Evolutionary conservation across 2,329 filamentous ascomycete species (phyloP).

Genomic region (Mycosphaerelloides madeirae): DNA sequence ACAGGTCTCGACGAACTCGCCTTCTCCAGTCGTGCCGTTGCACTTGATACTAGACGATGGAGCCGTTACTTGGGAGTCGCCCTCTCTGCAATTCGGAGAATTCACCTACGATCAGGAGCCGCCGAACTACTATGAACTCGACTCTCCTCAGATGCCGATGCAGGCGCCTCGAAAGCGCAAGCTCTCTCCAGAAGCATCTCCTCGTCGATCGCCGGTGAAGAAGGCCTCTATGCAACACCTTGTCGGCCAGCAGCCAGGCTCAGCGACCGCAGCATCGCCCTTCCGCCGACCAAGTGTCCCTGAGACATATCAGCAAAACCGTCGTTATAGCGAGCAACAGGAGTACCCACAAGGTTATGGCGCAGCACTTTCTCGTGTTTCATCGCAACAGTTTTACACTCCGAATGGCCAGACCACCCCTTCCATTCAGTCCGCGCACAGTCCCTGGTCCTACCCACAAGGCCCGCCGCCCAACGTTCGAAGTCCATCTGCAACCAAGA

Average conservation of each 20-base stretch:
- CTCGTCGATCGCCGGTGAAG: constrained; percentile 44
- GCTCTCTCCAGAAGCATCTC: constrained; percentile 48
- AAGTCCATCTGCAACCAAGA: constrained; percentile 27
- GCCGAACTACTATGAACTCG: constrained; percentile 23
- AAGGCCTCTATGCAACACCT: constrained; percentile 36
- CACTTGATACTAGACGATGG: constrained; percentile 55
- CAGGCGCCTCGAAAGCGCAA: constrained; percentile 52
- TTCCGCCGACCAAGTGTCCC: constrained; percentile 35
- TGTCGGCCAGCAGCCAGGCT: constrained; percentile 24
- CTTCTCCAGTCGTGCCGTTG: constrained; percentile 54
- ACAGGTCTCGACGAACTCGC: constrained; percentile 53
- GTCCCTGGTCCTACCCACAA: constrained; percentile 30
- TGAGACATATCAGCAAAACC: constrained; percentile 26
- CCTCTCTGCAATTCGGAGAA: constrained; percentile 54
- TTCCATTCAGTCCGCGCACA: constrained; percentile 31
- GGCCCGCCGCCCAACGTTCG: constrained; percentile 16
- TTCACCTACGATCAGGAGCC: constrained; percentile 51
- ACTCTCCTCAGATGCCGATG: constrained; percentile 26
- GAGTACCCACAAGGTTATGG: constrained; percentile 28
- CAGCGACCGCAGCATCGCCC: constrained; percentile 32
- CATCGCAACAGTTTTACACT: constrained; percentile 26
- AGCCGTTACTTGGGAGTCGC: constrained; percentile 26
- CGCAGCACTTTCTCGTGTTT: constrained; percentile 20
- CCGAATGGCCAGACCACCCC: constrained; percentile 22
- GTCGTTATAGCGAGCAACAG: constrained; percentile 36